Evolutionary conservation across 1,284 basidiomycete genomes (phyloP).

Genomic region (Leccinum griseonigrum): DNA sequence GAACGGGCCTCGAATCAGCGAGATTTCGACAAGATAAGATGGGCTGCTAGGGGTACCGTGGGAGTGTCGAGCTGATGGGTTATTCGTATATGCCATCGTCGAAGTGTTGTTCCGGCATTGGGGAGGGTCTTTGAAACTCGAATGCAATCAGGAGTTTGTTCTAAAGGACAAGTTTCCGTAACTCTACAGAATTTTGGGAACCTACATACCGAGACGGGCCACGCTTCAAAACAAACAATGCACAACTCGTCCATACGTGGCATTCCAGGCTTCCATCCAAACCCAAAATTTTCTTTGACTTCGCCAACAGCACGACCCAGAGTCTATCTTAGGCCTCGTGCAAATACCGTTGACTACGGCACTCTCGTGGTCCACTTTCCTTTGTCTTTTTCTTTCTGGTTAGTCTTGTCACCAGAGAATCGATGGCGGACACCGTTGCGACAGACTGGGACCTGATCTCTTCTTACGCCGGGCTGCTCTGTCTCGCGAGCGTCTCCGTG

Average conservation of each 20-base stretch:
- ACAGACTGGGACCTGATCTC: slow-evolving; percentile 59
- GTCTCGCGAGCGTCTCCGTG: slow-evolving; percentile 59
- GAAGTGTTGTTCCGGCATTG: too few relatives aligned
- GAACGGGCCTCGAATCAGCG: background rate
- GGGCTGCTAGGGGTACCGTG: too few relatives aligned
- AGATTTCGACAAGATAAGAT: background rate
- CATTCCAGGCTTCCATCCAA: background rate
- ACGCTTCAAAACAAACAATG: slow-evolving; percentile 12
- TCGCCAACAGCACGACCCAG: background rate
- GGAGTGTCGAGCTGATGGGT: too few relatives aligned
- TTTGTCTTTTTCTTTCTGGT: background rate
- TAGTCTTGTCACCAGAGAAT: background rate
- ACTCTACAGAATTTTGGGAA: background rate
- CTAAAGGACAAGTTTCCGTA: background rate
- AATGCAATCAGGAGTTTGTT: background rate
- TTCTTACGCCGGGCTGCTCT: slow-evolving; percentile 65
- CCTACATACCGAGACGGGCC: too few relatives aligned
- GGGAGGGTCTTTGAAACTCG: background rate
- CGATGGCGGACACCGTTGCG: slow-evolving; percentile 14
- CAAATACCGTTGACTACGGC: background rate
- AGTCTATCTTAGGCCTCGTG: background rate
- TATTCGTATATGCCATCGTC: too few relatives aligned
- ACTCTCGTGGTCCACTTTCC: slow-evolving; percentile 2
- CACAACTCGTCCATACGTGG: slow-evolving; percentile 14
- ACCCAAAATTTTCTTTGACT: background rate